Base-by-base conservation (phyloP, 1,284 basidiomycete genomes). In the Leccinum angustisporum region DNA sequence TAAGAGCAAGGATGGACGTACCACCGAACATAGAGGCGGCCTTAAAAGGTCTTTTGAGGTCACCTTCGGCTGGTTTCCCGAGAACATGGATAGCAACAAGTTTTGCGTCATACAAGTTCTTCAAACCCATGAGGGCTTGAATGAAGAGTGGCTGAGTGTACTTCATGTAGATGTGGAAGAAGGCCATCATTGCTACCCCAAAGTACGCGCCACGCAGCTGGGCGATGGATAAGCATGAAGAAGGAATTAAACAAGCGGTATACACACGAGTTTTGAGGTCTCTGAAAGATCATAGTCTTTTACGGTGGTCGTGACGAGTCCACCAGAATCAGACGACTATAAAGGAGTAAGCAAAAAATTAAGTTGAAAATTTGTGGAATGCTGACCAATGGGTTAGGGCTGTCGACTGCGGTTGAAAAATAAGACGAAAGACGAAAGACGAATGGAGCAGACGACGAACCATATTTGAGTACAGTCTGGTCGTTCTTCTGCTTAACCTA, bases 401-500 rank as follows among this genome's bases (percentile, higher is more conserved):
- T 77, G 67, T 90, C 88, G 54, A 91, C 88, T 90, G 11, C 31
- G 16, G 60, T 8, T 58, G 40, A 4, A 63, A 58, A 27, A 27
- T 43, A 56, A 65, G 40, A 52, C 59, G 5, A 21, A 7, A 13
- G 25, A n/a, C 48, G 27, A 13, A 21, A 50, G 14, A 34, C 33
- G 9, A 21, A 59, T n/a, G 34, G 33, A 52, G 13, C n/a, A 36
- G 30, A 10, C 1, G 27, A 80, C 85, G 58, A 51, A 88, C 88
- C 89, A 76, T 97, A 98, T 84, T 98, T 98, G 70, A 98, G 82
- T 40, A 97, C 93, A 3, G 94, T 95, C 75, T 92, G 85, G 78
- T 98, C 97, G 74, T 98, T 98, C 85, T 95, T 96, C 70, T 84
- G 81, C 83, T 94, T 95, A 78, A 98, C 87, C 92, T 95, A 68